Conservation (phyloP, 1,139 yeast genomes). For the Lodderomyces orthopsilosis region DNA sequence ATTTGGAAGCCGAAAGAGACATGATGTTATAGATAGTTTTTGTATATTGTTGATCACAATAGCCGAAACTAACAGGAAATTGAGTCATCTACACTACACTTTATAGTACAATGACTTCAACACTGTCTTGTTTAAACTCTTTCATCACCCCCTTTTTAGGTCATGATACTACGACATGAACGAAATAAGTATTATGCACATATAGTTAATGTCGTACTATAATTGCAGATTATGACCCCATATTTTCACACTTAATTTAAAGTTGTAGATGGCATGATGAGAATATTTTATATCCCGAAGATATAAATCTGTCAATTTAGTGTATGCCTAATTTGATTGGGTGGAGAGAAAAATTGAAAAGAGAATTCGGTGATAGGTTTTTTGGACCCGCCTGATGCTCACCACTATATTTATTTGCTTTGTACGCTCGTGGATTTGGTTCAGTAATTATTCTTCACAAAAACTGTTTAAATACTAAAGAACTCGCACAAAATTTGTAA, state of each 20-base stretch:
- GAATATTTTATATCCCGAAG: not conserved
- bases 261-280: not conserved
- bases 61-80: not conserved
- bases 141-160: not conserved
- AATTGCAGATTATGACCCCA: not conserved
- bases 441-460: no score
- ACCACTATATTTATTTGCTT: no score
- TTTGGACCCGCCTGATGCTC: no score
- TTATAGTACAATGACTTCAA: not conserved
- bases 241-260: not conserved
- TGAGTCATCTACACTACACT: not conserved
- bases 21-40: slow-evolving; percentile 3
- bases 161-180: not conserved
- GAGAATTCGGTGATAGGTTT: no score
- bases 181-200: not conserved
- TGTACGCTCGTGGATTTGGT: no score
- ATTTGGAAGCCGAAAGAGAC: slow-evolving; percentile 11
- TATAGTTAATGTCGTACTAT: not conserved
- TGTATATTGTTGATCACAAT: no score
- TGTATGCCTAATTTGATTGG: no score
- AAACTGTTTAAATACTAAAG: no score
- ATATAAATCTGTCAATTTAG: not conserved
- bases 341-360: not conserved
- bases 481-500: no score
- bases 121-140: not conserved